phyloP scores from a whole-genome alignment of 176 grass and related monocot species.

The Raddia distichophylla region DNA sequence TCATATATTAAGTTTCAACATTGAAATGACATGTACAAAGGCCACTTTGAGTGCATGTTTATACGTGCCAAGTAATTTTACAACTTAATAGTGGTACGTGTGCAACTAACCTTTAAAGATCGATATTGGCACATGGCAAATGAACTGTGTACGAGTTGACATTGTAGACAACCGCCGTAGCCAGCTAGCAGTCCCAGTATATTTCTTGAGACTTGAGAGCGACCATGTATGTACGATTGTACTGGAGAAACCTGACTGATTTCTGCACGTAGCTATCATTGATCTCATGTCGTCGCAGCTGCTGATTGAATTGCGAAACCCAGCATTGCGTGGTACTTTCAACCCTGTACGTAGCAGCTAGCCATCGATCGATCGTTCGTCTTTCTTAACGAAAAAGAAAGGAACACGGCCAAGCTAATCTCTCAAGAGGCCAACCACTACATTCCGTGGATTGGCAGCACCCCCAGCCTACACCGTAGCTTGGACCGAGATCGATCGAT shows the following conservation, averaged over 20 bases:
- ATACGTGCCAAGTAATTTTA: too few relatives aligned
- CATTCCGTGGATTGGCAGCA: conserved; percentile 52
- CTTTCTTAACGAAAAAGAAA: conserved; percentile 42
- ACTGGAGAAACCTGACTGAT: background rate
- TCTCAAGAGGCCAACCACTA: conserved; percentile 32
- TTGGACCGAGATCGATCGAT: background rate
- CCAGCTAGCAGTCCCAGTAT: background rate
- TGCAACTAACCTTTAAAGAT: too few relatives aligned
- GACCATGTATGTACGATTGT: background rate
- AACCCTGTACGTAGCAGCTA: background rate
- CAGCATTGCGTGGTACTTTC: background rate
- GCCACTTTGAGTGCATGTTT: too few relatives aligned
- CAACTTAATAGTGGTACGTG: too few relatives aligned
- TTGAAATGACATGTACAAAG: too few relatives aligned
- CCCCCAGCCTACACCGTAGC: background rate
- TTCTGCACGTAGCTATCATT: conserved; percentile 4
- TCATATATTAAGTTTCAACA: too few relatives aligned
- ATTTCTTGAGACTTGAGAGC: background rate
- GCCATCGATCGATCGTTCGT: background rate
- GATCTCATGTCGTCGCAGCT: conserved; percentile 29
- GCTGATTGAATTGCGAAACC: background rate
- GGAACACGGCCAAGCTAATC: conserved; percentile 23
- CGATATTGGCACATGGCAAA: too few relatives aligned
- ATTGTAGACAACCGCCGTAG: too few relatives aligned
- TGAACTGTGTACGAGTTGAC: too few relatives aligned